phyloP scores from a whole-genome alignment of 768 basidiomycete species.

The Amanita jacksonii region DNA sequence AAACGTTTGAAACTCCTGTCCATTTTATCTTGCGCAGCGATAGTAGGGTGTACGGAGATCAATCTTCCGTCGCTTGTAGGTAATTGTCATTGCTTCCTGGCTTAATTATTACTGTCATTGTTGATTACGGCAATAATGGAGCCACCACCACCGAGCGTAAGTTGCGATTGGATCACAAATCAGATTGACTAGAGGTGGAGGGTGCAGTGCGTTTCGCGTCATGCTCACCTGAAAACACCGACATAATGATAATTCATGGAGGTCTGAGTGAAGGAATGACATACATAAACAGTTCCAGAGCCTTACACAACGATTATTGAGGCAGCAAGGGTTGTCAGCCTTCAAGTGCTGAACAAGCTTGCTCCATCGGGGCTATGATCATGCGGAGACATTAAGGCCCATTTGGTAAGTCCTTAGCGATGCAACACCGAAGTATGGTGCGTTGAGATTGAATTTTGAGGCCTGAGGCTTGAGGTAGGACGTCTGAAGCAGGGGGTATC shows the following conservation, averaged over 20 bases:
- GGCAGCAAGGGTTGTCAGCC: constrained; percentile 42
- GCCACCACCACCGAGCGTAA: too few relatives aligned
- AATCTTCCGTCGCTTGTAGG: constrained; percentile 40
- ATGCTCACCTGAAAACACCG: constrained; percentile 36
- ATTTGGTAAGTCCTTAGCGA: too few relatives aligned
- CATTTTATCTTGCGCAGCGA: constrained; percentile 29
- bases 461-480: too few relatives aligned
- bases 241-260: neutral
- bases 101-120: constrained; percentile 14
- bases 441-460: too few relatives aligned
- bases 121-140: constrained; percentile 19
- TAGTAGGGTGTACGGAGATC: constrained; percentile 20
- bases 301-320: constrained; percentile 52
- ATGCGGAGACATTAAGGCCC: too few relatives aligned
- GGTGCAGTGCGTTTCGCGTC: neutral
- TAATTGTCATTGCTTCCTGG: constrained; percentile 17
- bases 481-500: too few relatives aligned
- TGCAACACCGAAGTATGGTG: too few relatives aligned
- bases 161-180: neutral
- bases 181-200: neutral
- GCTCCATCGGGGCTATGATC: too few relatives aligned
- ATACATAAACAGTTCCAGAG: constrained; percentile 70
- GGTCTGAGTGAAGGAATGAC: constrained; percentile 16
- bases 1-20: constrained; percentile 43
- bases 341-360: constrained; percentile 25